A percentile compares a stretch with the other conserved stretches of the same genome.
Evolutionary conservation across 768 basidiomycete species (phyloP).

Genomic region (Sarcodon aspratus): DNA sequence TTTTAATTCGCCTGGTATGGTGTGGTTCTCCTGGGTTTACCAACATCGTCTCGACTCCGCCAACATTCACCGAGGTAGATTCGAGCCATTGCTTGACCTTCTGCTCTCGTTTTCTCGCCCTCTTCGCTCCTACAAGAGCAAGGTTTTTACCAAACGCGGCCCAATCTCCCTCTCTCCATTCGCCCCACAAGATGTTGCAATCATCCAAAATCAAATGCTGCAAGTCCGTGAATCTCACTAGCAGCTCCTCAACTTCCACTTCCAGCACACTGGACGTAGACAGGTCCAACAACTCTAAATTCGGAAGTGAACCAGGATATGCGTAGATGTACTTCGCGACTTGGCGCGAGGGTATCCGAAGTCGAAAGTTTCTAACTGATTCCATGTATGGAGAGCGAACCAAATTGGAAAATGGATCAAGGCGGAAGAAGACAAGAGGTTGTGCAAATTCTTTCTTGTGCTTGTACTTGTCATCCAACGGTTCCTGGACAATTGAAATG

Average conservation of each 20-base stretch:
- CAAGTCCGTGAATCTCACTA: conserved; percentile 38
- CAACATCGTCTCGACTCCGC: neutral
- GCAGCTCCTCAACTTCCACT: conserved; percentile 40
- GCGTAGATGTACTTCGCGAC: conserved; percentile 31
- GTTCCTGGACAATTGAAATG: conserved; percentile 61
- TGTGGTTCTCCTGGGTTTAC: neutral
- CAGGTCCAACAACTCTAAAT: conserved; percentile 58
- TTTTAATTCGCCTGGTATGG: neutral
- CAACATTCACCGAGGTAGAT: neutral
- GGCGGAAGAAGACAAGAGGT: conserved; percentile 75
- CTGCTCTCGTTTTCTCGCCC: conserved; percentile 60
- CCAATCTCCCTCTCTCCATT: conserved; percentile 43
- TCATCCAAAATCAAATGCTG: conserved; percentile 63
- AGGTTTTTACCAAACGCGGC: conserved; percentile 46
- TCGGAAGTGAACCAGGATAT: conserved; percentile 25
- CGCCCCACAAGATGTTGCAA: conserved; percentile 33
- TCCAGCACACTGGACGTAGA: conserved; percentile 55
- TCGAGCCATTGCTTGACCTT: conserved; percentile 41
- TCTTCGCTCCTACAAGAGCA: conserved; percentile 47
- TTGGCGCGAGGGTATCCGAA: conserved; percentile 64
- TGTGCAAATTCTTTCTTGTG: conserved; percentile 50
- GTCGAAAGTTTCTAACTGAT: conserved; percentile 41
- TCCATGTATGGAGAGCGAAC: conserved; percentile 29
- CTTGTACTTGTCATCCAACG: conserved; percentile 30
- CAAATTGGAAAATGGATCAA: conserved; percentile 45